phyloP scores from a whole-genome alignment of 441 rosid species.

The Populus tomentosa region DNA sequence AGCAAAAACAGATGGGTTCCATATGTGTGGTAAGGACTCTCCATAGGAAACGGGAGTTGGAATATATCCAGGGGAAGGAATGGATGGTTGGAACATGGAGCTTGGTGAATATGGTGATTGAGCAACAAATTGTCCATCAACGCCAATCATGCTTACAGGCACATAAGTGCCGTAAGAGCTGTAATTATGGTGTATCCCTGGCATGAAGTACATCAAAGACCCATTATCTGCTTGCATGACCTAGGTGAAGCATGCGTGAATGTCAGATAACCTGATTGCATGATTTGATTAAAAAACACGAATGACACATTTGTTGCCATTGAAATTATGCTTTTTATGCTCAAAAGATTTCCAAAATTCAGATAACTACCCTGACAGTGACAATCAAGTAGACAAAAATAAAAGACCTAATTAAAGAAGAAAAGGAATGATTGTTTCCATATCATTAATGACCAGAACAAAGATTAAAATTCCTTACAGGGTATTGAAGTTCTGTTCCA shows the following conservation, averaged over 20 bases:
- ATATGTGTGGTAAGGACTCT: constrained; percentile 29
- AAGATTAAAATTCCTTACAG: constrained; percentile 27
- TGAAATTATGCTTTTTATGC: not conserved
- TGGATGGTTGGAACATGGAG: constrained; percentile 16
- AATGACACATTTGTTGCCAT: not conserved
- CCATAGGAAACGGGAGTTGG: constrained; percentile 34
- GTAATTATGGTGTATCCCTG: constrained; percentile 38
- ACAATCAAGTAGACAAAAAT: not conserved
- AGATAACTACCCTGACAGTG: not conserved
- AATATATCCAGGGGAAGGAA: constrained; percentile 35
- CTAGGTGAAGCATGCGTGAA: constrained; percentile 18
- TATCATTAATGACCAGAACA: not conserved
- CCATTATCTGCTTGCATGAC: constrained; percentile 51
- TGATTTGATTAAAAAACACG: not conserved
- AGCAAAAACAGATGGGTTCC: constrained; percentile 28
- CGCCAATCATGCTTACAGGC: constrained; percentile 29
- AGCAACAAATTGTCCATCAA: constrained; percentile 28
- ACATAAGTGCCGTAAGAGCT: constrained; percentile 23
- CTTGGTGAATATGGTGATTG: constrained; percentile 33
- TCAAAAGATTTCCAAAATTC: not conserved
- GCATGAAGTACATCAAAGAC: constrained; percentile 40
- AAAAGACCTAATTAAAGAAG: not conserved
- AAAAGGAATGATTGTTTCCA: not conserved
- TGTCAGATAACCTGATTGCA: not conserved
- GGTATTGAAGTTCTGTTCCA: constrained; percentile 36